Evolutionary conservation across 140 eudicot species (phyloP).

Genomic region (Flaveria floridana): DNA sequence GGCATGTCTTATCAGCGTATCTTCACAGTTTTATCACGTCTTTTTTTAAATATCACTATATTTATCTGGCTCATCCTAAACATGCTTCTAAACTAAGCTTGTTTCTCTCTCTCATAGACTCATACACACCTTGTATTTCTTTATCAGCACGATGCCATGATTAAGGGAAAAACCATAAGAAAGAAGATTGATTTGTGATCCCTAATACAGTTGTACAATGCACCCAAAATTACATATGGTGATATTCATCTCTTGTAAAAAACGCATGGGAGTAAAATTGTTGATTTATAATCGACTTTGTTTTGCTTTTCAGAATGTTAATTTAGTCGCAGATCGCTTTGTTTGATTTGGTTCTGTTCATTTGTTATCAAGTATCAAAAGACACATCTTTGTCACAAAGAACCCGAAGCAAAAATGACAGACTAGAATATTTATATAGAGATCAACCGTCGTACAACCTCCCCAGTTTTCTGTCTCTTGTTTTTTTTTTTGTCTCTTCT

Average conservation of each 20-base stretch:
- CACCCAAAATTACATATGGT: too few relatives aligned
- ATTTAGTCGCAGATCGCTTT: not conserved
- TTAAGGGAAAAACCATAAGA: too few relatives aligned
- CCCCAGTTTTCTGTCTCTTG: not conserved
- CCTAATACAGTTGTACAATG: too few relatives aligned
- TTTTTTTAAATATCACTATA: not conserved
- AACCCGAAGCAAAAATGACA: not conserved
- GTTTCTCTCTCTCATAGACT: too few relatives aligned
- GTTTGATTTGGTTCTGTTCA: not conserved
- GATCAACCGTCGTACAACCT: not conserved
- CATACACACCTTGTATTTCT: too few relatives aligned
- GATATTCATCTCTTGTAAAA: too few relatives aligned
- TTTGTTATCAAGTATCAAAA: not conserved
- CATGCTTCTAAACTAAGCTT: too few relatives aligned
- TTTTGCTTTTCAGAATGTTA: too few relatives aligned
- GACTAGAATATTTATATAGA: conserved; percentile 1
- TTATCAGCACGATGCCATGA: too few relatives aligned
- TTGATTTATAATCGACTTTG: too few relatives aligned
- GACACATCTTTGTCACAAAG: not conserved
- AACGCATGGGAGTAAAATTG: not conserved
- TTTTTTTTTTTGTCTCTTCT: not conserved
- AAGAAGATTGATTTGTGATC: too few relatives aligned
- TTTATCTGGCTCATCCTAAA: too few relatives aligned
- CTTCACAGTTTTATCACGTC: not conserved
- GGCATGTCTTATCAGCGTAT: not conserved